Base-by-base conservation (phyloP, 768 basidiomycete species). In the Trametes cubensis region DNA sequence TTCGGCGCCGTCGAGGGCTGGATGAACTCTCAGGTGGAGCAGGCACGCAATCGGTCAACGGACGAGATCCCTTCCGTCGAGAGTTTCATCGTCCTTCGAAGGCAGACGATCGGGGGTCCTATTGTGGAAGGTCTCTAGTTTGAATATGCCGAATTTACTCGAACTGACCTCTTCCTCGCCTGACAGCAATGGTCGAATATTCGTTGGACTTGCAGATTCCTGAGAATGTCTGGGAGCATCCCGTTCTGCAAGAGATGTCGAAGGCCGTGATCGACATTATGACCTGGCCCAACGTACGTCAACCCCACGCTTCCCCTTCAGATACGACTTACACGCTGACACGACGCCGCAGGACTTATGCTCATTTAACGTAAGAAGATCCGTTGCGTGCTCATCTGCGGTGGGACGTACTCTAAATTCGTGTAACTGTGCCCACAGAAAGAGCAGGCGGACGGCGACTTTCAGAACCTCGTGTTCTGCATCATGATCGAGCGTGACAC, bases 201-300 rank as follows among this genome's bases (percentile, higher is more conserved):
- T 76, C 76, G 18, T 66, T 77, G 5, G 76, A 77, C 63, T 53
- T 77, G 47, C 69, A 77, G 50, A 70, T 78, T 40, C 76, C 76
- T 15, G 74, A 77, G 25, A 63, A 72, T 25, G 75, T 77, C 5
- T 77, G 77, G 60, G 71, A 74, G 39, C 70, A 66, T 50, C 72
- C 76, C 2, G 69, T 75, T 20, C 69, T 77, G 6, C 64, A 66
- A 60, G 74, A 68, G 20, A 76, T 77, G 76, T 77, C 76, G 41
- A 71, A 77, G n/a, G 76, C 75, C n/a, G 76, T 74, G 0, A 77
- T 63, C 17, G 76, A 77, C 56, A 73, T 77, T 18, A 78, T 77
- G 76, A 78, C 76, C 1, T 77, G 76, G 76, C 76, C 76, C n/a
- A 77, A 77, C 44, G 76, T 77, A 23, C 7, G 76, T 75, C 6